Evolutionary conservation across 768 basidiomycete genomes (phyloP).

Genomic region (Pleurotus djamor): DNA sequence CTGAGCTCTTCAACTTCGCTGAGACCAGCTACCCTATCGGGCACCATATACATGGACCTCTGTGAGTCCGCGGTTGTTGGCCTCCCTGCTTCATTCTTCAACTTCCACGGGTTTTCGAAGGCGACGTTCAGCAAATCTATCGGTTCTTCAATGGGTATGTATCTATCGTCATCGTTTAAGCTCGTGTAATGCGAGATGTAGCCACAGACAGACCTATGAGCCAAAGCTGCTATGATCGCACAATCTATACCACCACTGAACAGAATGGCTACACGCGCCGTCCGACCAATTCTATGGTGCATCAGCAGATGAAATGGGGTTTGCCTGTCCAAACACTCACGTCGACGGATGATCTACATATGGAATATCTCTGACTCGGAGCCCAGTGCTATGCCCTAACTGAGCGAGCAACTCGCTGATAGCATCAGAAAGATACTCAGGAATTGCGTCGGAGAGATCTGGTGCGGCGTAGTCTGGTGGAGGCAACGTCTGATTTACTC

Average conservation of each 20-base stretch:
- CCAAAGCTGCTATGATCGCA: conserved; percentile 77
- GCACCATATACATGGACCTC: conserved; percentile 65
- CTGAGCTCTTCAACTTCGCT: conserved; percentile 77
- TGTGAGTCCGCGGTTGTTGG: conserved; percentile 31
- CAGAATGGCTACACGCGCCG: conserved; percentile 74
- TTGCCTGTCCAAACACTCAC: conserved; percentile 1
- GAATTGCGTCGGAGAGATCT: conserved; percentile 37
- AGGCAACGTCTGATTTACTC: conserved; percentile 49
- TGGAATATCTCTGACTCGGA: conserved; percentile 72
- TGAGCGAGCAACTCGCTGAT: too few relatives aligned
- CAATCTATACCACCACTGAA: conserved; percentile 98
- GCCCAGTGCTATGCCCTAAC: conserved; percentile 65
- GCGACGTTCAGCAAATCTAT: conserved; percentile 93
- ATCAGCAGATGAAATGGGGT: too few relatives aligned
- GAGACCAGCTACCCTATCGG: conserved; percentile 83
- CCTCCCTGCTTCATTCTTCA: conserved; percentile 49
- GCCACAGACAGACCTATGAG: conserved; percentile 54
- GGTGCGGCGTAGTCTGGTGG: conserved; percentile 34
- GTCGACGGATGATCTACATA: conserved; percentile 29
- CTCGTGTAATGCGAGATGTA: neutral
- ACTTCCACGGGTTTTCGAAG: conserved; percentile 91
- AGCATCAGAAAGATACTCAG: conserved; percentile 36
- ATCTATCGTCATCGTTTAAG: conserved; percentile 36
- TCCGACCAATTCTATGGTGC: conserved; percentile 14
- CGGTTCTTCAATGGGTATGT: conserved; percentile 72